These are phyloP conservation scores for Linum lewisii DNA, from an alignment of 345 rosid species.

Conservation along the genomic window DNA sequence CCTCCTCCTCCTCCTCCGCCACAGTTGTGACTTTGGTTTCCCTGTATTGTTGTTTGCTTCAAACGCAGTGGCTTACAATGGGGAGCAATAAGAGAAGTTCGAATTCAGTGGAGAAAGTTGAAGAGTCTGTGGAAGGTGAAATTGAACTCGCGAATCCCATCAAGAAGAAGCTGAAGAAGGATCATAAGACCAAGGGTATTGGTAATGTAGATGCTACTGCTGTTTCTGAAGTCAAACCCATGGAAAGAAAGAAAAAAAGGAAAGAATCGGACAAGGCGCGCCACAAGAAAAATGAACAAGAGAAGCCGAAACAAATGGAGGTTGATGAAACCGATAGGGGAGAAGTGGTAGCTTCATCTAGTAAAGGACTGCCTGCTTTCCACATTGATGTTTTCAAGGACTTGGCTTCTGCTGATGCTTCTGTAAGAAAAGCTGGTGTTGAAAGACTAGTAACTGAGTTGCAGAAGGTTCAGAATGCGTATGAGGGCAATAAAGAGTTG, in stretches of 20 bases:
- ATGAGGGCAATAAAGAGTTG: slow-evolving; percentile 46
- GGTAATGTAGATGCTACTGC: slow-evolving; percentile 11
- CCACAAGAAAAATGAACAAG: slow-evolving; percentile 22
- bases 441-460: slow-evolving; percentile 54
- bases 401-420: slow-evolving; percentile 51
- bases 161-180: slow-evolving; percentile 40
- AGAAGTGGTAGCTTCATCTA: slow-evolving; percentile 20
- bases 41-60: background rate
- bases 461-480: slow-evolving; percentile 64
- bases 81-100: slow-evolving; percentile 50
- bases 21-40: background rate
- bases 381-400: slow-evolving; percentile 67
- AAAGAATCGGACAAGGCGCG: slow-evolving; percentile 69
- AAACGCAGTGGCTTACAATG: slow-evolving; percentile 22
- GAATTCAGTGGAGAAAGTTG: slow-evolving; percentile 22
- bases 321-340: slow-evolving; percentile 14
- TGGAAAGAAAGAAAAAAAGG: slow-evolving; percentile 80
- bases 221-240: slow-evolving; percentile 26
- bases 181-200: slow-evolving; percentile 13
- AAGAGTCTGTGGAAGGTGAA: slow-evolving; percentile 11
- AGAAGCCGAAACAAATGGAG: slow-evolving; percentile 17
- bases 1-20: no score
- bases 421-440: slow-evolving; percentile 53
- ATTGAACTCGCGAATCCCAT: slow-evolving; percentile 10
- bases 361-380: slow-evolving; percentile 42